These are phyloP conservation scores for Grosmannia serpens DNA, from an alignment of 2,329 filamentous ascomycete species.

Conservation along the genomic window DNA sequence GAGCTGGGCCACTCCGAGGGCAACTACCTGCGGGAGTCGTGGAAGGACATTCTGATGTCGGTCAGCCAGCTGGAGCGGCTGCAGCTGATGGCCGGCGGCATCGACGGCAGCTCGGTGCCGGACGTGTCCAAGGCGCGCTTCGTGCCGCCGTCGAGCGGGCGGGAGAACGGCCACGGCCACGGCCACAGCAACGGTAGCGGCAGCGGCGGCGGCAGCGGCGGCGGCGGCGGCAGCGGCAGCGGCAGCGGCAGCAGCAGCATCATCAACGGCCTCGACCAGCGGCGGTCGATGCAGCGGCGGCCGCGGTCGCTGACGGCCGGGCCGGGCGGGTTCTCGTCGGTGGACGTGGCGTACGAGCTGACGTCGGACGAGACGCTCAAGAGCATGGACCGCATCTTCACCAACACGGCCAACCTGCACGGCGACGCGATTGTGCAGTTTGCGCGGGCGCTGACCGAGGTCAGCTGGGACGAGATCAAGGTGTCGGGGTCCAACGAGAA, in stretches of 20 bases:
- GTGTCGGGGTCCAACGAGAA: conserved; percentile 93
- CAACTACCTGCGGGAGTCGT: conserved; percentile 77
- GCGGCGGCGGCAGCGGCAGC: not conserved
- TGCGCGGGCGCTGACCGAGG: conserved; percentile 80
- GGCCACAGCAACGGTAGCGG: conserved; percentile 32
- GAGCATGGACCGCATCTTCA: conserved; percentile 90
- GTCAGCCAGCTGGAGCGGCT: conserved; percentile 93
- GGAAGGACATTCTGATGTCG: conserved; percentile 90
- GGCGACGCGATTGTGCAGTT: conserved; percentile 95
- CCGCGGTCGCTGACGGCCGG: conserved; percentile 44
- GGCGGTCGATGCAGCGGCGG: conserved; percentile 55
- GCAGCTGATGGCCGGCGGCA: conserved; percentile 87
- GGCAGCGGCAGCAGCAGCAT: conserved; percentile 15
- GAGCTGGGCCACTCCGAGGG: conserved; percentile 91
- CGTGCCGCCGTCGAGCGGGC: conserved; percentile 36
- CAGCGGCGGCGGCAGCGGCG: no score
- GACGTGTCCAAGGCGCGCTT: conserved; percentile 81
- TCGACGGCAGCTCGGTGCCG: conserved; percentile 84
- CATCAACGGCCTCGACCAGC: conserved; percentile 19
- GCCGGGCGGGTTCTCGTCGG: conserved; percentile 50
- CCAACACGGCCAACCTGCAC: conserved; percentile 84
- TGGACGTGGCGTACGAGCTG: conserved; percentile 82
- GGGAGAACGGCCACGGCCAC: not conserved
- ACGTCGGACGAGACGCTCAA: conserved; percentile 77
- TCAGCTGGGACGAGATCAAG: conserved; percentile 98